Base-by-base conservation (phyloP, 345 rosid species). In the Crucihimalaya himalaica region DNA sequence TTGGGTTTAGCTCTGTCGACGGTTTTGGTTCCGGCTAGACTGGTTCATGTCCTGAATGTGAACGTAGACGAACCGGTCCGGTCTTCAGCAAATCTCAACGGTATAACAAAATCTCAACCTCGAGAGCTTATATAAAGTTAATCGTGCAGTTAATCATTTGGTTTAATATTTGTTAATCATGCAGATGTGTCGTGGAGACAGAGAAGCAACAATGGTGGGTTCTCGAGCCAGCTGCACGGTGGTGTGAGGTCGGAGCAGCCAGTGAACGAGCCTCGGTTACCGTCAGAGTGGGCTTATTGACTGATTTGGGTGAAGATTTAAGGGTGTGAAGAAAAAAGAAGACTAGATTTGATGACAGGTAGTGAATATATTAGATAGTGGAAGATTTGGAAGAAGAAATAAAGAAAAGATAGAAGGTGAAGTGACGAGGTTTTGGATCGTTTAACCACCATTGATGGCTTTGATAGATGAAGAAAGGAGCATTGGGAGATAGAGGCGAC, bases 21-120 rank as follows among this genome's bases (percentile, higher is more conserved):
- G 2, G 93, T 86, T 12, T 63, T 91, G 45, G 84, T 94, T n/a
- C 98, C 97, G 21, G 91, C 89, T n/a, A 88, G 82, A 79, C 87
- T 91, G 61, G 88, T 87, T 32, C 89, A 86, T 63, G 95, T 93
- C 10, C 64, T 93, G 77, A 88, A 89, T 64, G 57, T 86, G 75
- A 89, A 91, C 62, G 29, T 84, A 39, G 84, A 82, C 3, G 86
- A 81, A 2, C 45, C 79, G 31, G 66, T 84, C 50, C 84, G 84
- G 47, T 51, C 25, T 1, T 21, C 21, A 69, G 84, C 81, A 35
- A 32, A 3, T 50, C 48, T 51, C 7, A 58, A 29, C 46, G 73
- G 25, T 45, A 66, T 23, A 21, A 58, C 16, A 7, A 35, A 45
- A 46, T 25, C 58, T 18, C 45, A 16, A 63, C 2, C 12, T 7